Percentiles rank a stretch among this genome's conserved stretches.
phyloP scores from a whole-genome alignment of 2,329 filamentous ascomycete genomes.

The Colletotrichum orchidophilum region DNA sequence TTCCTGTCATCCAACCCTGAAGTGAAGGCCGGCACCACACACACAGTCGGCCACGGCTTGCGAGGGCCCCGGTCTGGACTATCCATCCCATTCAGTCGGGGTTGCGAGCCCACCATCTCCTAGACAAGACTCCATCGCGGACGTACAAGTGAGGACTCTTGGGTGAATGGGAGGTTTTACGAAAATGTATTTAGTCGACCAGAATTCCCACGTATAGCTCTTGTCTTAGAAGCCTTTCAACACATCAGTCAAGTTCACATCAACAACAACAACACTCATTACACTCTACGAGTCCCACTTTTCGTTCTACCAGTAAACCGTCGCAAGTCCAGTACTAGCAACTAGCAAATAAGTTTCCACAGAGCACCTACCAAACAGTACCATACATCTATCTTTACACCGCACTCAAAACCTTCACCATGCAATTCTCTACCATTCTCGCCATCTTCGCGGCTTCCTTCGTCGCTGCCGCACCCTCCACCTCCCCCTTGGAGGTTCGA shows the following conservation, averaged over 20 bases:
- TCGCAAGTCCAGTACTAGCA: background rate
- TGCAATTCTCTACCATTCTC: background rate
- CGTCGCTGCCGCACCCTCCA: background rate
- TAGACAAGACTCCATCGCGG: background rate
- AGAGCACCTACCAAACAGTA: accelerated
- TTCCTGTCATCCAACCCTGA: background rate
- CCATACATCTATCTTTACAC: background rate
- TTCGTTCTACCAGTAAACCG: background rate
- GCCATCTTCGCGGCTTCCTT: background rate
- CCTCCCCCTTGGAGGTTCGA: background rate
- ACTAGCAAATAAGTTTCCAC: background rate
- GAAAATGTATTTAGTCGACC: background rate
- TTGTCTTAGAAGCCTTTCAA: background rate
- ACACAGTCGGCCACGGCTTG: background rate
- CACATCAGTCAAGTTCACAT: accelerated
- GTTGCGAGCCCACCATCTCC: background rate
- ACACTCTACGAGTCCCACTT: background rate
- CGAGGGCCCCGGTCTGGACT: background rate
- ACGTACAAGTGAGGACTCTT: background rate
- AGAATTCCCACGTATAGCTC: background rate
- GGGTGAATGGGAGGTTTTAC: background rate
- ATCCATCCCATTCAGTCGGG: background rate
- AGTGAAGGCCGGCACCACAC: background rate
- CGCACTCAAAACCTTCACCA: background rate
- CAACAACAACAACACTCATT: background rate